These are phyloP conservation scores for Ilyonectria robusta DNA, from an alignment of 2,329 filamentous ascomycete genomes.

Conservation along the genomic window DNA sequence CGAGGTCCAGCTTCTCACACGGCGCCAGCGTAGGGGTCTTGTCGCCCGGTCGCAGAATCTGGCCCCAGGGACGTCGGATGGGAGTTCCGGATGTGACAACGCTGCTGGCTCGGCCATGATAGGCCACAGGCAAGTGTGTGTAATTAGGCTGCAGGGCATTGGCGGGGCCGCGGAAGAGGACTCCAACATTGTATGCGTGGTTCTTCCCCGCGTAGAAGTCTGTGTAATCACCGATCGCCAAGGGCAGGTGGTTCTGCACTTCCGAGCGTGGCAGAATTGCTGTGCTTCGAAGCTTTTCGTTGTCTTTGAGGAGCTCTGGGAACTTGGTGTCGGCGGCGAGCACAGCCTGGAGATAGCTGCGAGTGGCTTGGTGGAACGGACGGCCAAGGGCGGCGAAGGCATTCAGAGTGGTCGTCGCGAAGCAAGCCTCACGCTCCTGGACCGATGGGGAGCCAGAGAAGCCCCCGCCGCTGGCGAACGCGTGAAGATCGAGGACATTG, in stretches of 20 bases:
- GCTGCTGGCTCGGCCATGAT: constrained; percentile 84
- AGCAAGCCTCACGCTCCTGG: constrained; percentile 44
- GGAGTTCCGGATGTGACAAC: constrained; percentile 82
- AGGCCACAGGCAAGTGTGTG: constrained; percentile 83
- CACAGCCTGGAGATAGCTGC: constrained; percentile 76
- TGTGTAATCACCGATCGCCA: constrained; percentile 86
- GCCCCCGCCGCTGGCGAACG: constrained; percentile 65
- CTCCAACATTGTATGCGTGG: constrained; percentile 80
- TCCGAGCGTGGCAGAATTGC: constrained; percentile 54
- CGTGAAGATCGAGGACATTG: constrained; percentile 77
- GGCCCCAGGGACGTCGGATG: constrained; percentile 80
- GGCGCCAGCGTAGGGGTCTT: constrained; percentile 71
- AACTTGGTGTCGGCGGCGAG: constrained; percentile 67
- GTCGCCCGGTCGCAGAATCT: constrained; percentile 68
- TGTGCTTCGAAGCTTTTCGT: constrained; percentile 48
- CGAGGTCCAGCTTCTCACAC: constrained; percentile 77
- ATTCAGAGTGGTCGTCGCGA: constrained; percentile 50
- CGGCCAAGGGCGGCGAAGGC: constrained; percentile 69
- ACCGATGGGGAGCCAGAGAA: constrained; percentile 52
- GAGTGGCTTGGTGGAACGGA: constrained; percentile 77
- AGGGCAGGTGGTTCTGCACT: constrained; percentile 78
- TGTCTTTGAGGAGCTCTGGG: constrained; percentile 53
- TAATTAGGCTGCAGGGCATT: constrained; percentile 88
- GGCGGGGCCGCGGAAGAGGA: constrained; percentile 79
- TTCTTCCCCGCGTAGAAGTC: constrained; percentile 88